Evolutionary conservation across 345 rosid species (phyloP).

Genomic region (Brassica cretica): DNA sequence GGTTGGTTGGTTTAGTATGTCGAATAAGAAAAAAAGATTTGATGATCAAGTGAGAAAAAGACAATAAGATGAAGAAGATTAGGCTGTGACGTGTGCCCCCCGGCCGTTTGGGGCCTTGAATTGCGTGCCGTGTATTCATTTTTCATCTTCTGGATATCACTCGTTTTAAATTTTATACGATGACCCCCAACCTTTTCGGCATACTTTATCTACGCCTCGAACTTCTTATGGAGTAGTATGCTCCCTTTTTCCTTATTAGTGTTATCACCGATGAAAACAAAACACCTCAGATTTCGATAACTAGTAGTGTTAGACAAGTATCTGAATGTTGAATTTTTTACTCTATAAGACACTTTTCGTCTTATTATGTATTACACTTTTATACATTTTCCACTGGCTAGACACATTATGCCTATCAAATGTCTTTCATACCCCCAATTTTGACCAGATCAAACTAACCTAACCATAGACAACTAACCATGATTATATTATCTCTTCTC

Average conservation of each 20-base stretch:
- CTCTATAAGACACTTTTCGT: too few species aligned
- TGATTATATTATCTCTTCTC: too few species aligned
- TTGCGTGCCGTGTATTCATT: constrained; percentile 35
- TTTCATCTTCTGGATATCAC: constrained; percentile 4
- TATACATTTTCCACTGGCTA: too few species aligned
- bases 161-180: background rate
- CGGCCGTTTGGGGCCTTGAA: constrained; percentile 31
- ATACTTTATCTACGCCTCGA: background rate
- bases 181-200: background rate
- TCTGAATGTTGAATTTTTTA: too few species aligned
- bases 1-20: background rate
- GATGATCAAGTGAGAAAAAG: background rate
- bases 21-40: background rate
- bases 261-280: too few species aligned
- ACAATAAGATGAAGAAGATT: constrained; percentile 25
- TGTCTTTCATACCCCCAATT: too few species aligned
- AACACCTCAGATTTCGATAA: too few species aligned
- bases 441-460: too few species aligned
- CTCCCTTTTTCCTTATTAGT: background rate
- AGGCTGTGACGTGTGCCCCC: constrained; percentile 34
- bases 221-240: background rate
- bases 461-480: too few species aligned
- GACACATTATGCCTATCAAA: too few species aligned
- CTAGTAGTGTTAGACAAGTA: too few species aligned
- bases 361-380: too few species aligned